Evolutionary conservation across 352 stramenopile genomes (phyloP).

Genomic region (Globisporangium nagaii): DNA sequence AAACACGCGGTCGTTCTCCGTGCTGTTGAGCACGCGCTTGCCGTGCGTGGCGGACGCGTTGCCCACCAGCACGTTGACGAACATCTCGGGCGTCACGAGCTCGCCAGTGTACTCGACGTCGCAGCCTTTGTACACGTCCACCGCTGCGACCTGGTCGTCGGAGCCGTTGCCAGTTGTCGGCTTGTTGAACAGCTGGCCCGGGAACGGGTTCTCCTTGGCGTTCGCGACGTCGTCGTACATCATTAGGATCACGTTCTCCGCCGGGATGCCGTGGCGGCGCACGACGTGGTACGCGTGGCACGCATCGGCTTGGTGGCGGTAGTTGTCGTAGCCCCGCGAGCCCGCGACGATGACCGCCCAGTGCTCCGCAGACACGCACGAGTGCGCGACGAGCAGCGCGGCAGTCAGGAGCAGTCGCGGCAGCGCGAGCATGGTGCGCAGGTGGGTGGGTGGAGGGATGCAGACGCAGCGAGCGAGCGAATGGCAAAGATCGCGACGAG

Average conservation of each 20-base stretch:
- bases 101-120: conserved; percentile 65
- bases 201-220: conserved; percentile 80
- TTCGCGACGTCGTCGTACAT: conserved; percentile 90
- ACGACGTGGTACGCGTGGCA: conserved; percentile 91
- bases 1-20: conserved; percentile 84
- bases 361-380: conserved; percentile 40
- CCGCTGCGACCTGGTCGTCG: conserved; percentile 19
- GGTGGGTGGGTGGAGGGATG: too few species aligned
- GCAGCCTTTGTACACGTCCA: conserved; percentile 87
- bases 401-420: background rate
- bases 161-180: conserved; percentile 37
- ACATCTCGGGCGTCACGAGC: conserved; percentile 85
- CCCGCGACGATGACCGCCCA: conserved; percentile 90
- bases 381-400: conserved; percentile 8
- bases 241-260: conserved; percentile 89
- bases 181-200: conserved; percentile 87
- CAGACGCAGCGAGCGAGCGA: too few species aligned
- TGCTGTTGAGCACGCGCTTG: conserved; percentile 85
- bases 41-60: conserved; percentile 47
- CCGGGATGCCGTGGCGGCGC: conserved; percentile 77
- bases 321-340: conserved; percentile 88
- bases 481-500: too few species aligned
- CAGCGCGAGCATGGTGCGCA: conserved; percentile 9
- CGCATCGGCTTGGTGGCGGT: conserved; percentile 87
- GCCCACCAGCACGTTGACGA: conserved; percentile 83